Base-by-base conservation (phyloP, 2,329 filamentous ascomycete genomes). In the Lachnellula arida region DNA sequence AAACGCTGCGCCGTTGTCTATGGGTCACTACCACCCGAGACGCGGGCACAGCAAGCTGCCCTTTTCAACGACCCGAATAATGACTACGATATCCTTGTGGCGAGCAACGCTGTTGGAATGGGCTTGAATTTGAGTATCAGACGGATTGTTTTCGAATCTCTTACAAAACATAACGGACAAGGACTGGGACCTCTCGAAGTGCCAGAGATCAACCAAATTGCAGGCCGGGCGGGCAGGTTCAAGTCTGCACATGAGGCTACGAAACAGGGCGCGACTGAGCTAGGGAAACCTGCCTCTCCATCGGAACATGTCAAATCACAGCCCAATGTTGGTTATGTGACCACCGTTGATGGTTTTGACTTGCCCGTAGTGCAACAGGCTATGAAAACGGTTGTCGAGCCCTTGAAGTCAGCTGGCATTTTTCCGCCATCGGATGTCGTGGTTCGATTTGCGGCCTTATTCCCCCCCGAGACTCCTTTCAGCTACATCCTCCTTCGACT, bases 31-130 rank as follows among this genome's bases (percentile, higher is more conserved):
- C 94, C 94, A 0, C 93, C 94, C 1, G 94, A 99, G 71, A 96
- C 93, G 42, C 84, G 94, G 59, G 91, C 91, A 3, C 86, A 93
- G 68, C 94, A 99, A 74, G 94, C 94, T 0, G 84, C 85, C 15
- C 78, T 97, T 0, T 99, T 99, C 78, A 99, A 99, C 68, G 89
- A 97, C 61, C 92, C 91, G 0, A 74, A 96, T 68, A 99, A 95
- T 69, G 92, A 97, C 57, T 99, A 97, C 69, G 94, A 99, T 70
- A 95, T 86, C 64, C 78, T 99, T 5, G 92, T 94, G 25, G 94
- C 95, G 8, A 97, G 91, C 65, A 91, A 97, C 73, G 94, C 94
- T 47, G 93, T 99, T 60, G 94, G 94, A 39, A 97, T 99, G 93
- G 94, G 95, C 1, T 76, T 99, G 22, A 99, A 99, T 67, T 74